Conservation (phyloP, 208 protist genomes). For the Acanthamoeba quina region DNA sequence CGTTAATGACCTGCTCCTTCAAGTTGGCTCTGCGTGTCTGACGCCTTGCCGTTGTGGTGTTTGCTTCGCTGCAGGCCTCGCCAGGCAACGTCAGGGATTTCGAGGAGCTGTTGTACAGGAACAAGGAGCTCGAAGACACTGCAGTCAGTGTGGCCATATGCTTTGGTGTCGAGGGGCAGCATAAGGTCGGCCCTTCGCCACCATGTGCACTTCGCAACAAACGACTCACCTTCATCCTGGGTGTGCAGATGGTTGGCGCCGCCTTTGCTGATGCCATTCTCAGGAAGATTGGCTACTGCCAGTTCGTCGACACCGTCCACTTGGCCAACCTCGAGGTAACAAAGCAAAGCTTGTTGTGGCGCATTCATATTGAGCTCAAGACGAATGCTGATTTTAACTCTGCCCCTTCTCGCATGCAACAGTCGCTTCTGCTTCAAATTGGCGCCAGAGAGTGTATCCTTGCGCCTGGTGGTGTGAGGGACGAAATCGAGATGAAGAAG, state of each 20-base stretch:
- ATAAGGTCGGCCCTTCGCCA: background rate
- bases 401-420: background rate
- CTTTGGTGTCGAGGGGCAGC: slow-evolving; percentile 29
- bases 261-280: slow-evolving; percentile 72
- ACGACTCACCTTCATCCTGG: background rate
- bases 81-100: slow-evolving; percentile 88
- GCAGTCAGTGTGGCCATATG: slow-evolving; percentile 85
- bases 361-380: background rate
- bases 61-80: slow-evolving; percentile 71
- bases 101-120: slow-evolving; percentile 83
- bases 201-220: background rate
- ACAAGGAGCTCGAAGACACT: slow-evolving; percentile 48
- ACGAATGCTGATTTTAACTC: background rate
- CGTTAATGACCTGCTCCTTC: background rate
- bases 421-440: slow-evolving; percentile 68
- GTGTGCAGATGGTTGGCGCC: slow-evolving; percentile 28
- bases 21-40: background rate
- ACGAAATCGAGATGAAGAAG: slow-evolving; percentile 67
- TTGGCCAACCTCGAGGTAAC: slow-evolving; percentile 68
- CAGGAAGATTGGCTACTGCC: slow-evolving; percentile 46
- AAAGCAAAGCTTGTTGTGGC: background rate
- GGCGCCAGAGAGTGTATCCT: slow-evolving; percentile 70
- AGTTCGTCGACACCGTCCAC: slow-evolving; percentile 63
- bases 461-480: background rate
- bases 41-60: background rate